phyloP scores from a whole-genome alignment of 495 filamentous ascomycete species.

The Penicillium nucicola region DNA sequence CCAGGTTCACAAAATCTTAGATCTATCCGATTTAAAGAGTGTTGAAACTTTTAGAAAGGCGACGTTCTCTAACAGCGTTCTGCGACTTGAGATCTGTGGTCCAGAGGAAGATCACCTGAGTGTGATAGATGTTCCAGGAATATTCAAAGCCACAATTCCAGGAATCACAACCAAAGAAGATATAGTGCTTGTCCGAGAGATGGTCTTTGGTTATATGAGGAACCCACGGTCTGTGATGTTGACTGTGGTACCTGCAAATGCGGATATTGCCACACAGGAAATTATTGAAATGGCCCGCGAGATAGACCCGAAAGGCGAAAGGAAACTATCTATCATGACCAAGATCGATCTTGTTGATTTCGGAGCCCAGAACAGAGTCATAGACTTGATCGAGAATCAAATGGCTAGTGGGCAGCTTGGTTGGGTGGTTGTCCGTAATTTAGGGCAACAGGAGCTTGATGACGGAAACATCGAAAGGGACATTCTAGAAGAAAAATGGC shows the following conservation, averaged over 20 bases:
- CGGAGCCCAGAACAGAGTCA: conserved; percentile 36
- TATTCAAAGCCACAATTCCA: conserved; percentile 50
- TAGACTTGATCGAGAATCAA: conserved; percentile 46
- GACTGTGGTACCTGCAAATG: conserved; percentile 59
- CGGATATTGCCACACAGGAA: conserved; percentile 60
- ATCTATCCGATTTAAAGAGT: conserved; percentile 15
- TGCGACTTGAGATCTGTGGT: conserved; percentile 58
- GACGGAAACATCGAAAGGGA: conserved; percentile 12
- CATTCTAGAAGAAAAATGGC: conserved; percentile 20
- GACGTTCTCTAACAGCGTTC: conserved; percentile 55
- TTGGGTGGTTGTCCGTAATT: conserved; percentile 56
- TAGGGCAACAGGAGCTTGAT: conserved; percentile 29
- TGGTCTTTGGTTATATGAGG: conserved; percentile 39
- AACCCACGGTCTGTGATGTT: conserved; percentile 55
- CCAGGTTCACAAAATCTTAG: conserved; percentile 30
- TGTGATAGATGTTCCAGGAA: conserved; percentile 61
- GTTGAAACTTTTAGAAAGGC: background rate
- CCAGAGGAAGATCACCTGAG: conserved; percentile 57
- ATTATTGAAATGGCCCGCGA: conserved; percentile 53
- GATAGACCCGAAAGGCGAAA: conserved; percentile 43
- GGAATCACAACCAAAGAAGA: conserved; percentile 48
- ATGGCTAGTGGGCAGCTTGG: conserved; percentile 46
- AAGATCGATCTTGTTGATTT: conserved; percentile 58
- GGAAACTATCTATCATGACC: conserved; percentile 58
- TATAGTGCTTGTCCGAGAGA: conserved; percentile 45